Conservation (phyloP, 768 basidiomycete genomes). For the Russula sp. region DNA sequence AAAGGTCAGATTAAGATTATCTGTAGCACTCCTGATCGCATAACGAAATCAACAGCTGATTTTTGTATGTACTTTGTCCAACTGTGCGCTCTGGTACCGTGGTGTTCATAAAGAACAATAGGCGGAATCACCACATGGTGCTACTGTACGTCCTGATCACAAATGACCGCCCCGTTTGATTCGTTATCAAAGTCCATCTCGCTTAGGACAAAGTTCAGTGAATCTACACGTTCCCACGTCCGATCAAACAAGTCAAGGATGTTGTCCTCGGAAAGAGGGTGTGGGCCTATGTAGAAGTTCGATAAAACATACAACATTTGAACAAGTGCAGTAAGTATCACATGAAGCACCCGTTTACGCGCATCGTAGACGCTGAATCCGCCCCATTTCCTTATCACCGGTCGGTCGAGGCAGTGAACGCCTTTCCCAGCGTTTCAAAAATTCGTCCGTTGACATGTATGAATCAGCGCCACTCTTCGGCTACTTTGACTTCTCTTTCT, state of each 20-base stretch:
- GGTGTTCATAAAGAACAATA: not conserved
- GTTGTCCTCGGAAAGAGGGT: not conserved
- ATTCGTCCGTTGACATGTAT: conserved; percentile 3
- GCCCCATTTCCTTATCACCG: conserved; percentile 6
- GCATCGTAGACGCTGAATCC: not conserved
- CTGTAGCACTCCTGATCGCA: not conserved
- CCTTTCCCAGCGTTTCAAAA: conserved; percentile 10
- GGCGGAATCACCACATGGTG: not conserved
- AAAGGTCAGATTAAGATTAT: not conserved
- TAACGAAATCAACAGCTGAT: conserved; percentile 1
- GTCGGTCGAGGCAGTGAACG: not conserved
- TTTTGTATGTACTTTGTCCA: not conserved
- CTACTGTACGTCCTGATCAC: not conserved
- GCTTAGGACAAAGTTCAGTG: conserved; percentile 4
- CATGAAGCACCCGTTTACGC: not conserved
- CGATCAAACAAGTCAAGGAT: conserved; percentile 4
- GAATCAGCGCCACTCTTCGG: conserved; percentile 15
- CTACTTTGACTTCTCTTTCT: conserved; percentile 9
- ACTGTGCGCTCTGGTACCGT: not conserved
- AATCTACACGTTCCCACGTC: not conserved
- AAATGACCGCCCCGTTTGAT: not conserved
- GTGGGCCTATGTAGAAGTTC: not conserved
- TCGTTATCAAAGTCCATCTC: not conserved
- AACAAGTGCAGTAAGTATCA: not conserved
- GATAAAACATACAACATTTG: not conserved